phyloP scores from a whole-genome alignment of 2,329 filamentous ascomycete genomes.

The Colletotrichum shisoi region DNA sequence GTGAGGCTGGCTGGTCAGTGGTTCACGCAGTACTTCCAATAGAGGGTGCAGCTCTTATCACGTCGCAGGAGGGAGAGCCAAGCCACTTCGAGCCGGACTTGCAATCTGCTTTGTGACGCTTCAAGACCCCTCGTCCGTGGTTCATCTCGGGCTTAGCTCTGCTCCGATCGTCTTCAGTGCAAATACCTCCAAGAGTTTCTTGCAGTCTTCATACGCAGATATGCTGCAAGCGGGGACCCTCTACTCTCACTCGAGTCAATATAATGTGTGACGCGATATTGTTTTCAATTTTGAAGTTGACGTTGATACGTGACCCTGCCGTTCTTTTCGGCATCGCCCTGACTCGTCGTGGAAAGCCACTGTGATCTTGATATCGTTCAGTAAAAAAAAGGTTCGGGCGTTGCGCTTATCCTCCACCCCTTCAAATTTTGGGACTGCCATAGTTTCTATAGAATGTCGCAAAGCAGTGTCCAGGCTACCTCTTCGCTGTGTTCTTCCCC shows the following conservation, averaged over 20 bases:
- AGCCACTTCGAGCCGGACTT: constrained; percentile 17
- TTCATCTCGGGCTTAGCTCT: not conserved
- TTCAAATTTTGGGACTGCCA: not conserved
- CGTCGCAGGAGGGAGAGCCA: constrained; percentile 1
- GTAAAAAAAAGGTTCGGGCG: not conserved
- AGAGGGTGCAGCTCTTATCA: constrained; percentile 25
- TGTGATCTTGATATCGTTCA: not conserved
- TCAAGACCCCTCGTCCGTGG: not conserved
- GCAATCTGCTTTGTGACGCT: constrained; percentile 15
- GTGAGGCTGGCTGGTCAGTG: constrained; percentile 10
- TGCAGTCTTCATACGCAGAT: not conserved
- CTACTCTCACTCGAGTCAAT: not conserved
- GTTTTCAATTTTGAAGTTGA: not conserved
- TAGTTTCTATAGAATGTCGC: too few species aligned
- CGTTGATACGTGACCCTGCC: not conserved
- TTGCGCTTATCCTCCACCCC: not conserved
- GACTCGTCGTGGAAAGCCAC: not conserved
- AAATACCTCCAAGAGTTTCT: constrained; percentile 1
- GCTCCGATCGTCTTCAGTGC: not conserved
- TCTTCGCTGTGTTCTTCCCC: not conserved
- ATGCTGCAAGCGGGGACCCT: not conserved
- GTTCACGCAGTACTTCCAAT: constrained; percentile 16
- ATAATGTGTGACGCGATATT: not conserved
- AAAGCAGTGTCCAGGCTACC: not conserved
- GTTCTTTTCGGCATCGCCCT: not conserved